phyloP scores from a whole-genome alignment of 768 basidiomycete species.

The Russula olivacea region DNA sequence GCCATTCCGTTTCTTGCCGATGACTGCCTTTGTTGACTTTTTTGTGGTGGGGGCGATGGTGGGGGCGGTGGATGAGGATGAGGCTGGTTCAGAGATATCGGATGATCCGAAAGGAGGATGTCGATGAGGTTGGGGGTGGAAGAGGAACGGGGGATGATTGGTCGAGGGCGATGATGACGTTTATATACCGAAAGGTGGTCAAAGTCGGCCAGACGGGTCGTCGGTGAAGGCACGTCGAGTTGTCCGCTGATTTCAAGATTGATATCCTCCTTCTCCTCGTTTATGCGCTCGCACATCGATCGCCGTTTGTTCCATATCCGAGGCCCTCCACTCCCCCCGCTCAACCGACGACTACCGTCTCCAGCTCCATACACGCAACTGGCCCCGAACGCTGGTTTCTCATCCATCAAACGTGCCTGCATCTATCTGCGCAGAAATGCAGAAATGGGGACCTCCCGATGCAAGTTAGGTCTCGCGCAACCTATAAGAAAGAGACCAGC shows the following conservation, averaged over 20 bases:
- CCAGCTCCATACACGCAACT: not conserved
- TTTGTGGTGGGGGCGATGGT: not conserved
- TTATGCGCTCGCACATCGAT: constrained; percentile 24
- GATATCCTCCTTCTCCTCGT: constrained; percentile 22
- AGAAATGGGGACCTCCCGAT: not conserved
- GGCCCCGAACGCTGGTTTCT: not conserved
- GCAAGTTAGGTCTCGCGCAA: constrained; percentile 3
- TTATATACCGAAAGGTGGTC: constrained; percentile 24
- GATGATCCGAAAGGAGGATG: constrained; percentile 20
- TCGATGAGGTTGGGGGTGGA: constrained; percentile 25
- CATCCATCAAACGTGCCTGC: constrained; percentile 19
- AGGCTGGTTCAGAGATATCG: constrained; percentile 23
- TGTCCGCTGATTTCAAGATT: not conserved
- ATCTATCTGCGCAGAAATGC: constrained; percentile 1
- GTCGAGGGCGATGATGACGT: constrained; percentile 23
- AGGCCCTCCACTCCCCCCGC: constrained; percentile 4
- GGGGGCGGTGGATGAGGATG: constrained; percentile 30
- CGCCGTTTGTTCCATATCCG: constrained; percentile 19
- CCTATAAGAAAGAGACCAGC: not conserved
- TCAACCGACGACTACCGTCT: constrained; percentile 2
- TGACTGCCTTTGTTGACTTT: not conserved
- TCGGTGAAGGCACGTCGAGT: constrained; percentile 5
- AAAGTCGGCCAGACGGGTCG: constrained; percentile 7
- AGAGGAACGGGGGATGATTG: constrained; percentile 12
- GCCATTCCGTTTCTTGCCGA: constrained; percentile 32